Percentiles rank a stretch among this genome's conserved stretches.
Evolutionary conservation across 306 rosid genomes (phyloP).

Genomic region (Canavalia gladiata): DNA sequence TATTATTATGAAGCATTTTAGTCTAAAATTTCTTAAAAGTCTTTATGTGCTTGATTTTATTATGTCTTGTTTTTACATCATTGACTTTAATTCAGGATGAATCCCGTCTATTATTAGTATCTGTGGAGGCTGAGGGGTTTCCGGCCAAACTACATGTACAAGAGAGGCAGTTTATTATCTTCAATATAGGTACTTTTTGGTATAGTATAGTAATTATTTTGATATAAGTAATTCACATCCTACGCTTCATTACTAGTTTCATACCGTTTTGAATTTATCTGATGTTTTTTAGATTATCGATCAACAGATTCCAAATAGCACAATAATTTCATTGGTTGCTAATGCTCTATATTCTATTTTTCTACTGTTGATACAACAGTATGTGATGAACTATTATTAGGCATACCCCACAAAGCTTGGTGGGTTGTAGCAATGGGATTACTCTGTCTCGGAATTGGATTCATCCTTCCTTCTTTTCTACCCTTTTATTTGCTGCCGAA

Average conservation of each 20-base stretch:
- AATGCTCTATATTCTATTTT: background rate
- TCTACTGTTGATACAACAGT: slow-evolving; percentile 56
- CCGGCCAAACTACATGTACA: slow-evolving; percentile 69
- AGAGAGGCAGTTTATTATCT: slow-evolving; percentile 72
- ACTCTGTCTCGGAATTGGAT: slow-evolving; percentile 70
- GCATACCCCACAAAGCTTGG: slow-evolving; percentile 88
- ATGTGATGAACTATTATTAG: slow-evolving; percentile 80
- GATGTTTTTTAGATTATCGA: background rate
- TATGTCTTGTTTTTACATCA: slow-evolving; percentile 32
- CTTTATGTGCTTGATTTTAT: background rate
- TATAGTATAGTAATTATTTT: background rate
- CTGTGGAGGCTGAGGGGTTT: slow-evolving; percentile 87
- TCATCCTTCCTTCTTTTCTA: slow-evolving; percentile 66
- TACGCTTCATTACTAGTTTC: slow-evolving; percentile 14
- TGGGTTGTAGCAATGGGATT: slow-evolving; percentile 74
- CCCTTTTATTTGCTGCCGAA: slow-evolving; percentile 66
- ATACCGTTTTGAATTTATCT: background rate
- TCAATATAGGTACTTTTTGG: slow-evolving; percentile 75
- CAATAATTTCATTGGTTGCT: slow-evolving; percentile 1
- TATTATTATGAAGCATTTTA: slow-evolving; percentile 15
- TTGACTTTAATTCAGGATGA: slow-evolving; percentile 58
- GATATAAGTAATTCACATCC: background rate
- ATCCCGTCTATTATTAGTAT: slow-evolving; percentile 60
- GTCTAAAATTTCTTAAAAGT: background rate
- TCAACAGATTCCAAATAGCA: background rate